Base-by-base conservation (phyloP, 176 grass and related monocot species). In the Puccinellia tenuiflora region DNA sequence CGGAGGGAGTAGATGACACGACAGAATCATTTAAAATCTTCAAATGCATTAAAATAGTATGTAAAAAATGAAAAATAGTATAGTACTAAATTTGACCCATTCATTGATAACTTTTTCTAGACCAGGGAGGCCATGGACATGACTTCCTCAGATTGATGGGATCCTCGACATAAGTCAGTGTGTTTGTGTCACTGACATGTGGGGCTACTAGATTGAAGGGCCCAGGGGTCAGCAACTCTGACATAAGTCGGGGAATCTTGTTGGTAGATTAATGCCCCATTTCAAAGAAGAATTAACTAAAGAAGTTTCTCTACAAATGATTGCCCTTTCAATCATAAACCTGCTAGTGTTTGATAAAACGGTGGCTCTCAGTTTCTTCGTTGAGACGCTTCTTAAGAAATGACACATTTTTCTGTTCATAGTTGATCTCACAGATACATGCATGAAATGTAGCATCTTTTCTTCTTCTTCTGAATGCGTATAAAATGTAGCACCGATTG, bases 311-410 rank as follows among this genome's bases (percentile, higher is more conserved):
- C 35, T 38, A 48, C 17, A 54, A 55, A 85, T 80, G 76, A 85
- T 76, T 76, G 60, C 29, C n/a, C 33, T 68, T 37, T 64, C 76
- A 88, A 88, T 88, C 47, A 85, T 75, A 39, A 54, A 55, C 38
- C 47, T 67, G 80, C 76, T 59, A 31, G 57, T 75, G 17, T 21
- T 61, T n/a, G 60, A 59, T 68, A 28, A 30, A 28, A 7, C 4
- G 10, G 31, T 5, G 43, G 12, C 75, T 68, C 56, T 25, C 6
- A 67, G 48, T 22, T 40, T n/a, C 81, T 75, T 81, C n/a, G 39
- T 81, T 59, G 13, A 12, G 69, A 89, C 39, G 17, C 38, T 38
- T 56, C 42, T 29, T 12, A 40, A 30, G 60, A 39, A 72, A 13
- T 26, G 15, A 29, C 38, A 37, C 26, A 51, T 29, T 72, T 74